phyloP scores from a whole-genome alignment of 306 rosid genomes.

The Benincasa hispida region DNA sequence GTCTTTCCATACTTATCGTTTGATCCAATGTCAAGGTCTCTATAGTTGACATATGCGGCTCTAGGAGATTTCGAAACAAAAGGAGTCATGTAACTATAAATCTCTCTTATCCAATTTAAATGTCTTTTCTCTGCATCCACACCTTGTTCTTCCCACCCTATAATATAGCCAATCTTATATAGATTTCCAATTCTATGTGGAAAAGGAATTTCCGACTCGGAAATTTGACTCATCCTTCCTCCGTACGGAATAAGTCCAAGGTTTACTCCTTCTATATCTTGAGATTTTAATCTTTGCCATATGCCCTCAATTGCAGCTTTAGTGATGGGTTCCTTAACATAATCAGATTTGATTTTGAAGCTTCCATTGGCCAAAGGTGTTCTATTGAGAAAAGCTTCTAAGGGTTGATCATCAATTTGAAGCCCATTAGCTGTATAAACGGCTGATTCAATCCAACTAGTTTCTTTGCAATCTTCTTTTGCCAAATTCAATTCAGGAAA shows the following conservation, averaged over 20 bases:
- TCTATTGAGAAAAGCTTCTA: constrained; percentile 30
- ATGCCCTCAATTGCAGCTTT: constrained; percentile 21
- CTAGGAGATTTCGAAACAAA: constrained; percentile 35
- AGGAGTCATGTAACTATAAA: neutral
- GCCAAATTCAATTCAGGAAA: constrained; percentile 56
- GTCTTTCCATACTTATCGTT: neutral
- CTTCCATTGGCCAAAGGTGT: constrained; percentile 17
- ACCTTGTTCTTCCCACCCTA: constrained; percentile 30
- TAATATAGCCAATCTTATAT: constrained; percentile 15
- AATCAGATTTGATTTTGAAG: constrained; percentile 48
- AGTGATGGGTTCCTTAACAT: constrained; percentile 36
- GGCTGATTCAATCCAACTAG: constrained; percentile 64
- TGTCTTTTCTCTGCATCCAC: neutral
- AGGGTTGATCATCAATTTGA: constrained; percentile 16
- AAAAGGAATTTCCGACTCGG: constrained; percentile 32
- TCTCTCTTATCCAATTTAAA: neutral
- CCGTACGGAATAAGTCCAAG: constrained; percentile 57
- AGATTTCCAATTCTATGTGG: constrained; percentile 35
- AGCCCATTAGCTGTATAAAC: constrained; percentile 17
- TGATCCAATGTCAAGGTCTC: neutral
- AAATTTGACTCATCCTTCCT: constrained; percentile 36
- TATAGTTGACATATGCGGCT: constrained; percentile 22
- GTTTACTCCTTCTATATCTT: constrained; percentile 25
- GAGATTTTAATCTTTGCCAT: constrained; percentile 28
- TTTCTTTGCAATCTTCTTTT: constrained; percentile 33